phyloP scores from a whole-genome alignment of 2,329 filamentous ascomycete genomes.

The Colletotrichum ledebouriae region DNA sequence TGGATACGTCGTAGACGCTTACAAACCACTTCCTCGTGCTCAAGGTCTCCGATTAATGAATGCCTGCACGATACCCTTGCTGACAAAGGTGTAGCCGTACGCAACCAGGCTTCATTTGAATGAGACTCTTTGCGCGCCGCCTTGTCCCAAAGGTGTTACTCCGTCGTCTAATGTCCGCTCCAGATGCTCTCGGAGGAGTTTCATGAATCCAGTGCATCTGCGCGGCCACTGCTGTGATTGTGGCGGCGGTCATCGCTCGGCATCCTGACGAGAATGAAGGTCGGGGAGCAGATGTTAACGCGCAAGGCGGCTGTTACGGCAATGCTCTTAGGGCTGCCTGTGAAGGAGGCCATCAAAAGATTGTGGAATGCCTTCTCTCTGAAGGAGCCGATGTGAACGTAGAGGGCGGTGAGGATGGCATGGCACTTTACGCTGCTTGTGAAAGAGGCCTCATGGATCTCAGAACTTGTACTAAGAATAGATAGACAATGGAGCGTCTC shows the following conservation, averaged over 20 bases:
- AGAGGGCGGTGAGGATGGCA: too few species aligned
- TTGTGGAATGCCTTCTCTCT: too few species aligned
- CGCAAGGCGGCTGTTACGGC: too few species aligned
- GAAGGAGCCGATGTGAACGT: too few species aligned
- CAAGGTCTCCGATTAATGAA: slow-evolving; percentile 52
- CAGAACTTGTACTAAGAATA: too few species aligned
- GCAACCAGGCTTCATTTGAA: slow-evolving; percentile 57
- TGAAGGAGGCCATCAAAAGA: too few species aligned
- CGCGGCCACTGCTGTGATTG: slow-evolving; percentile 49
- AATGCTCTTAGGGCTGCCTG: too few species aligned
- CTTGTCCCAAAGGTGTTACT: slow-evolving; percentile 46
- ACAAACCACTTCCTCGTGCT: slow-evolving; percentile 49
- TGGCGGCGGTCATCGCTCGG: neutral
- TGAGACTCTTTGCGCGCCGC: slow-evolving; percentile 54
- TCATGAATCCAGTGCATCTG: slow-evolving; percentile 46
- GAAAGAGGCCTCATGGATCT: too few species aligned
- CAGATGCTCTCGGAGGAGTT: slow-evolving; percentile 51
- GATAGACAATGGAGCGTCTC: too few species aligned
- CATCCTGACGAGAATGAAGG: too few species aligned
- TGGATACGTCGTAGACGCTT: neutral
- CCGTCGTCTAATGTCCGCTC: slow-evolving; percentile 49
- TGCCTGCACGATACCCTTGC: slow-evolving; percentile 54
- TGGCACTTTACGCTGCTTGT: too few species aligned
- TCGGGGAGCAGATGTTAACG: too few species aligned
- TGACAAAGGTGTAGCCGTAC: slow-evolving; percentile 59